Conservation (phyloP, 108 stramenopile species). For the Pseudonitzschia multistriata region DNA sequence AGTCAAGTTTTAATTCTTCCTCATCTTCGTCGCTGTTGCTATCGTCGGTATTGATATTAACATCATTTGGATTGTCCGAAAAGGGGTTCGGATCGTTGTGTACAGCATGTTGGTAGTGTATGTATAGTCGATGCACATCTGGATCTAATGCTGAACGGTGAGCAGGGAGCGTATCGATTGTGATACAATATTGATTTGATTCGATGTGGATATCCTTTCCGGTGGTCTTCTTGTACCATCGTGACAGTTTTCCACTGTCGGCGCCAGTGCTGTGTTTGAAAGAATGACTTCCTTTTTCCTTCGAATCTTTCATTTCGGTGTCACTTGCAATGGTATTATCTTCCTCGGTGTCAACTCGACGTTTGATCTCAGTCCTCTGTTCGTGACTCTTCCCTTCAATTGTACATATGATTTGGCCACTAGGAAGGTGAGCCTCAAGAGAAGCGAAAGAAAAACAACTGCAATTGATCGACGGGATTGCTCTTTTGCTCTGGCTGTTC, state of each 20-base stretch:
- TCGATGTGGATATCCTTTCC: constrained; percentile 12
- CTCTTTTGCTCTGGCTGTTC: not conserved
- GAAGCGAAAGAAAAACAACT: not conserved
- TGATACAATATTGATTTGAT: constrained; percentile 38
- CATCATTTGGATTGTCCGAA: constrained; percentile 25
- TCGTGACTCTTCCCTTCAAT: not conserved
- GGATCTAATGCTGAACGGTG: constrained; percentile 65
- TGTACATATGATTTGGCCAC: constrained; percentile 32
- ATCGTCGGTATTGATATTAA: constrained; percentile 11
- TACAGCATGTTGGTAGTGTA: constrained; percentile 58
- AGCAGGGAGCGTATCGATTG: constrained; percentile 64
- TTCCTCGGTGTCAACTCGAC: not conserved
- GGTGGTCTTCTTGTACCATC: constrained; percentile 35
- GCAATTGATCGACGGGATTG: not conserved
- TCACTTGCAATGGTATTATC: not conserved
- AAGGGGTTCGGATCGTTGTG: constrained; percentile 82
- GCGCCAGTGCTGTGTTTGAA: not conserved
- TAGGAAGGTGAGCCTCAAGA: constrained; percentile 16
- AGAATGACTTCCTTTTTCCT: not conserved
- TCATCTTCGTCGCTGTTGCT: constrained; percentile 1
- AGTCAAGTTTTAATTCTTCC: not conserved
- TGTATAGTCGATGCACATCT: constrained; percentile 73
- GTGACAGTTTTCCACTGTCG: constrained; percentile 18
- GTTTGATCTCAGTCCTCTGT: not conserved
- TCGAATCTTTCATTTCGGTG: constrained; percentile 5